Conservation (phyloP, 2,329 filamentous ascomycete genomes). For the Zalaria obscura region DNA sequence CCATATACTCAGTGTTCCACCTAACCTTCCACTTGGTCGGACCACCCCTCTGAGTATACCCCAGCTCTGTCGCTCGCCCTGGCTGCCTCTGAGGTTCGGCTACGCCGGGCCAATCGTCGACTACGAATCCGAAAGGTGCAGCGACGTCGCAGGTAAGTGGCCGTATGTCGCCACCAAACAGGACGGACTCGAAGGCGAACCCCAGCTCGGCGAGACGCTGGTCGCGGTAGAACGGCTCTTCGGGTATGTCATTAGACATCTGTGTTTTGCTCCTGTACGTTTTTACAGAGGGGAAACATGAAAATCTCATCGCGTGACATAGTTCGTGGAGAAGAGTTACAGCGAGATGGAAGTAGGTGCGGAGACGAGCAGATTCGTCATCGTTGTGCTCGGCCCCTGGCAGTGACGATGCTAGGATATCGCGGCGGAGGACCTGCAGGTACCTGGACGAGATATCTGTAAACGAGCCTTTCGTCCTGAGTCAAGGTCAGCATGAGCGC, state of each 20-base stretch:
- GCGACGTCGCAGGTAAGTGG: too few relatives aligned
- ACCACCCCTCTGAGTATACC: too few relatives aligned
- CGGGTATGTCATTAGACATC: too few relatives aligned
- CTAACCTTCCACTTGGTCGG: too few relatives aligned
- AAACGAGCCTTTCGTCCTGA: not conserved
- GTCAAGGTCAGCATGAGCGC: not conserved
- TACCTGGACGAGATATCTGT: not conserved
- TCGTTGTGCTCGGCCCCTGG: not conserved
- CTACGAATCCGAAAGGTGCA: too few relatives aligned
- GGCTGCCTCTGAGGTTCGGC: too few relatives aligned
- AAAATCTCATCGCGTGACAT: not conserved
- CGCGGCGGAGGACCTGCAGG: not conserved
- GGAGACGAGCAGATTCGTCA: not conserved
- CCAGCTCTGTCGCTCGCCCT: too few relatives aligned
- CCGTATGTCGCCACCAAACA: not conserved
- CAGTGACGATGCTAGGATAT: too few relatives aligned
- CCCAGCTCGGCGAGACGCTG: not conserved
- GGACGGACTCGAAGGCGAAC: not conserved
- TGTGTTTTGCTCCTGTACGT: too few relatives aligned
- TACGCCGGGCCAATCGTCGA: too few relatives aligned
- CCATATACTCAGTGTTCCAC: not conserved
- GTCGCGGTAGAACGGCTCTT: conserved; percentile 1
- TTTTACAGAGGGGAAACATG: too few relatives aligned
- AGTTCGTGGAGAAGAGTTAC: conserved; percentile 2
- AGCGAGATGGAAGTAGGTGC: not conserved